A percentile compares a stretch with the other conserved stretches of the same genome.
Evolutionary conservation across 768 basidiomycete genomes (phyloP).

Genomic region (Lentinula lateritia): DNA sequence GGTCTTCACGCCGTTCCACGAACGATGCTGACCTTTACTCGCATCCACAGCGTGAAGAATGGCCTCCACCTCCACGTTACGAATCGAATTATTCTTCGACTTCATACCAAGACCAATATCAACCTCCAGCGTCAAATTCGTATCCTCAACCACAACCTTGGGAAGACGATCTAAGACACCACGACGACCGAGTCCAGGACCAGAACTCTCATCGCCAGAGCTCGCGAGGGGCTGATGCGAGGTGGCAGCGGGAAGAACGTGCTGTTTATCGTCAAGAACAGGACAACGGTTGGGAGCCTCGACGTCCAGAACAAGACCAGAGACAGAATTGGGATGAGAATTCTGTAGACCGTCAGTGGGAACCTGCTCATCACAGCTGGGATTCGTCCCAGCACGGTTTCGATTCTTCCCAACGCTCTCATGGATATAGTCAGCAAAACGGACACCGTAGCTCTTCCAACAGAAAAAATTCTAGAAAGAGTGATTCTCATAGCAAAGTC

Average conservation of each 20-base stretch:
- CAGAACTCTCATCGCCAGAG: constrained; percentile 33
- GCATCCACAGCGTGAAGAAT: constrained; percentile 35
- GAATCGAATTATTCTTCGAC: constrained; percentile 36
- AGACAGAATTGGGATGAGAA: constrained; percentile 22
- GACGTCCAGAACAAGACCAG: constrained; percentile 42
- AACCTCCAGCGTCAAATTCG: constrained; percentile 28
- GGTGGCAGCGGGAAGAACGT: constrained; percentile 32
- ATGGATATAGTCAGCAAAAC: constrained; percentile 23
- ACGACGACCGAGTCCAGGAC: constrained; percentile 20
- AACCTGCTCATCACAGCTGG: constrained; percentile 50
- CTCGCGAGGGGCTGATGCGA: constrained; percentile 27
- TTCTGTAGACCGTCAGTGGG: constrained; percentile 57
- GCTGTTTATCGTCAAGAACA: constrained; percentile 30
- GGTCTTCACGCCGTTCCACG: constrained; percentile 20
- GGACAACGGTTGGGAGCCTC: constrained; percentile 51
- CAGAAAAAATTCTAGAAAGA: constrained; percentile 2
- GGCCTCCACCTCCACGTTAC: constrained; percentile 42
- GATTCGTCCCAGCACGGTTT: constrained; percentile 22
- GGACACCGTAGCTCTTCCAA: constrained; percentile 19
- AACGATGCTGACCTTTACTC: constrained; percentile 33
- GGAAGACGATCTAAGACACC: constrained; percentile 34
- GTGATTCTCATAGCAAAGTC: constrained; percentile 17
- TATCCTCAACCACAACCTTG: constrained; percentile 33
- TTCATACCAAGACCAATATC: constrained; percentile 44
- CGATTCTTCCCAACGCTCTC: constrained; percentile 6